These are phyloP conservation scores for Tolypocladium ovalisporum DNA, from an alignment of 2,329 filamentous ascomycete species.

Conservation along the genomic window DNA sequence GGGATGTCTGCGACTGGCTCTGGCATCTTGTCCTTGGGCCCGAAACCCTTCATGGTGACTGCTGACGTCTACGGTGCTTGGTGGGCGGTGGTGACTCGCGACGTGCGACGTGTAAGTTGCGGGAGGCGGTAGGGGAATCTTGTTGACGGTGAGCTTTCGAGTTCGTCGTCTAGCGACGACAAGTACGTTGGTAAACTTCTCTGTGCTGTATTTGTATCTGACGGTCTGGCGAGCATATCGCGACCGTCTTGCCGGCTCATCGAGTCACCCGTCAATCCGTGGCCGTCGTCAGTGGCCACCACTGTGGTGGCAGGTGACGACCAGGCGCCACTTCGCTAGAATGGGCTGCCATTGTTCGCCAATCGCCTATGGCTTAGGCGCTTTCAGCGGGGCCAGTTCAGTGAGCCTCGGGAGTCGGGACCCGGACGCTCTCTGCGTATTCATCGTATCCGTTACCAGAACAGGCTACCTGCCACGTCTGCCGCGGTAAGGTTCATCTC, in stretches of 20 bases:
- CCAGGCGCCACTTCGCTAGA: background rate
- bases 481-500: no score
- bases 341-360: background rate
- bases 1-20: conserved; percentile 25
- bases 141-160: background rate
- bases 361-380: background rate
- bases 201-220: background rate
- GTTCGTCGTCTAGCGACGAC: background rate
- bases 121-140: background rate
- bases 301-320: background rate
- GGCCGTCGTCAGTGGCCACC: background rate
- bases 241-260: background rate
- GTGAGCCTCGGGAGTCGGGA: background rate
- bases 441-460: background rate
- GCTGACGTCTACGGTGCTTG: background rate
- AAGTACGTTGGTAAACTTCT: background rate
- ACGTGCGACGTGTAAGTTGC: background rate
- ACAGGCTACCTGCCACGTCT: no score
- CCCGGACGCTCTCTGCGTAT: background rate
- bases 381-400: background rate
- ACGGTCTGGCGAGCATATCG: background rate
- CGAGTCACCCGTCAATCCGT: background rate
- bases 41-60: conserved; percentile 13
- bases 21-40: conserved; percentile 11
- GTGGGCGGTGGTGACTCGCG: background rate